Evolutionary conservation across 1,284 basidiomycete genomes (phyloP), one percentile per base, ranked within the genome.

Genomic region (Somion occarium): DNA sequence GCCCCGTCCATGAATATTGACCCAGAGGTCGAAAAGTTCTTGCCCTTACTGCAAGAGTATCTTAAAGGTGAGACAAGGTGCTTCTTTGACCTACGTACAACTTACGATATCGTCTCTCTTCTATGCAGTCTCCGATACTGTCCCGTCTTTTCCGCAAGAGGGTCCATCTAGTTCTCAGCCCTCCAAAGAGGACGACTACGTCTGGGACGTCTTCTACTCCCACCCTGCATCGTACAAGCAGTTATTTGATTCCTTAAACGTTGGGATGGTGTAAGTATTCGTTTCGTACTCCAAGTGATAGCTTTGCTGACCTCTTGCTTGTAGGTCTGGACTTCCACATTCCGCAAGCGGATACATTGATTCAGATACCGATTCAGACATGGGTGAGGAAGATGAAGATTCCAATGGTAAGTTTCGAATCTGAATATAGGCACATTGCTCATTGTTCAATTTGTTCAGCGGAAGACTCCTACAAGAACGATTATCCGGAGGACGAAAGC

Each of bases 401-500:
- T 90, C 87, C 0, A 90, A 90, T 66, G 85, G 87, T 87, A 48
- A 41, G 72, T 61, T 1, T 45, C 11, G 47, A 34, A 5, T 39
- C 26, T 37, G 49, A 7, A 5, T 39, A 47, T n/a, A 48, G 38
- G 15, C 3, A n/a, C n/a, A n/a, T 46, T 39, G 15, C 49, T 27
- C 44, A 46, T n/a, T 39, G 13, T 39, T 44, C 34, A 42, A 7
- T 50, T 49, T 20, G 18, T 38, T 37, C n/a, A 90, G 87, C 82
- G 13, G 87, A 90, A 64, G 87, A 88, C 56, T 89, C 82, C 61
- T 90, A 88, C 65, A 86, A 79, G 59, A 90, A 90, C 53, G 87
- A 90, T 59, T 90, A 90, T 59, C 87, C 87, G 1, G 87, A 90
- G 12, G 84, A 83, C 51, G 85, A 87, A 48, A 22, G 24, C 13